Evolutionary conservation across 192 early-diverging fungal genomes (phyloP).

Genomic region (Chytriomyces sp.): DNA sequence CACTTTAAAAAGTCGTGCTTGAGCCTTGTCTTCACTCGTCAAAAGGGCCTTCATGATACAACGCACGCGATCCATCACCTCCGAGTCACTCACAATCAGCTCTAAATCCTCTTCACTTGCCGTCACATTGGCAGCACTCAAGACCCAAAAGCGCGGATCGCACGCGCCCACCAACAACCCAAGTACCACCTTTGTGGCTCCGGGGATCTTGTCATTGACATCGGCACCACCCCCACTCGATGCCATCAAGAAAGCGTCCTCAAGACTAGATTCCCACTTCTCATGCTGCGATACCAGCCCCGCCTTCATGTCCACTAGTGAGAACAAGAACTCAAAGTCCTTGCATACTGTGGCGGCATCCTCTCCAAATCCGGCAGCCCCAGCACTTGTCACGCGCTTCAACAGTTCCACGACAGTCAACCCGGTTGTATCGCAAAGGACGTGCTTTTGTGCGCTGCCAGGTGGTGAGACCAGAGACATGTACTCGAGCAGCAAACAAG

Average conservation of each 20-base stretch:
- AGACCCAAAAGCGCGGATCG: conserved; percentile 1
- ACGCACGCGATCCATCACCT: background rate
- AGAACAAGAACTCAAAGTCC: background rate
- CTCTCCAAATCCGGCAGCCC: background rate
- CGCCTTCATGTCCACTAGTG: background rate
- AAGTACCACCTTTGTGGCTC: background rate
- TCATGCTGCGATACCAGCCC: background rate
- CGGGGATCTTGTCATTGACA: background rate
- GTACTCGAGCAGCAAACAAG: background rate
- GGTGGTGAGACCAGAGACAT: background rate
- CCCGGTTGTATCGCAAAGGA: conserved; percentile 6
- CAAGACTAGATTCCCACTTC: background rate
- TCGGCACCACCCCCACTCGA: conserved; percentile 4
- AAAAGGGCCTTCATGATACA: background rate
- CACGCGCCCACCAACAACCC: conserved; percentile 7
- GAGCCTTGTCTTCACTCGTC: no score
- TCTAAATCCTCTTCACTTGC: background rate
- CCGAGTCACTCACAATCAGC: conserved; percentile 7
- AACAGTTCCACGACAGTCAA: conserved; percentile 4
- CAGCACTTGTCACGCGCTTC: background rate
- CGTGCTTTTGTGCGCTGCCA: background rate
- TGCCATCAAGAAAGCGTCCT: conserved; percentile 1
- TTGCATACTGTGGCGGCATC: background rate
- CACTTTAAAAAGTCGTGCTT: background rate
- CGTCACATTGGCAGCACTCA: background rate